These are phyloP conservation scores for Kuraishia hungarica DNA, from an alignment of 805 yeast species.

Conservation along the genomic window DNA sequence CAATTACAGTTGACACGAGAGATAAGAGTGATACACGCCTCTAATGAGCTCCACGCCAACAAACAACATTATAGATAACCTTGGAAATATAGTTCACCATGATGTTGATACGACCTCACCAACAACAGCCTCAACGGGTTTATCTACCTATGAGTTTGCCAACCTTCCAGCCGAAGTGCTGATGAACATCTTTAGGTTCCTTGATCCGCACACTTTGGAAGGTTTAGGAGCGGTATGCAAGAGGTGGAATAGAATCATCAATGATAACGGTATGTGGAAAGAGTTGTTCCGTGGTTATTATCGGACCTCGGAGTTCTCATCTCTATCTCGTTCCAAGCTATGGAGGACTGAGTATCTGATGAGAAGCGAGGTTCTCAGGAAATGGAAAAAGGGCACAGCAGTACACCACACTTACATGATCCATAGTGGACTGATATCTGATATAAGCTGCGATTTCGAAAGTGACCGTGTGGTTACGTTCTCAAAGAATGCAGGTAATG, in stretches of 20 bases:
- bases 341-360: constrained; percentile 40
- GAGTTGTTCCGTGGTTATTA: constrained; percentile 30
- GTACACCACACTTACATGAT: constrained; percentile 12
- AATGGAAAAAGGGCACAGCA: constrained; percentile 29
- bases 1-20: neutral
- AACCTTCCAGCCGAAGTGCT: constrained; percentile 40
- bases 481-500: constrained; percentile 16
- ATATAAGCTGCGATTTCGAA: constrained; percentile 17
- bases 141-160: constrained; percentile 2
- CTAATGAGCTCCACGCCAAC: neutral
- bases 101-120: neutral
- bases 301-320: constrained; percentile 25
- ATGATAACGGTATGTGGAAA: constrained; percentile 39
- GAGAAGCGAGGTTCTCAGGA: constrained; percentile 25
- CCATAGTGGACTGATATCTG: constrained; percentile 13
- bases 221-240: constrained; percentile 35
- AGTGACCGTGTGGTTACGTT: constrained; percentile 15
- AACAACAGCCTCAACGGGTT: neutral
- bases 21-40: neutral
- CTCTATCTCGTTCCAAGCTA: constrained; percentile 30
- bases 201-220: constrained; percentile 36
- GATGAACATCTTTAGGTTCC: constrained; percentile 32
- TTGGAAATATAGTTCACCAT: neutral
- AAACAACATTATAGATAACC: neutral
- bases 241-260: constrained; percentile 35